A percentile compares a stretch with the other conserved stretches of the same genome.
Evolutionary conservation across 2,329 filamentous ascomycete genomes (phyloP).

Genomic region (Pseudopyricularia cyperi): DNA sequence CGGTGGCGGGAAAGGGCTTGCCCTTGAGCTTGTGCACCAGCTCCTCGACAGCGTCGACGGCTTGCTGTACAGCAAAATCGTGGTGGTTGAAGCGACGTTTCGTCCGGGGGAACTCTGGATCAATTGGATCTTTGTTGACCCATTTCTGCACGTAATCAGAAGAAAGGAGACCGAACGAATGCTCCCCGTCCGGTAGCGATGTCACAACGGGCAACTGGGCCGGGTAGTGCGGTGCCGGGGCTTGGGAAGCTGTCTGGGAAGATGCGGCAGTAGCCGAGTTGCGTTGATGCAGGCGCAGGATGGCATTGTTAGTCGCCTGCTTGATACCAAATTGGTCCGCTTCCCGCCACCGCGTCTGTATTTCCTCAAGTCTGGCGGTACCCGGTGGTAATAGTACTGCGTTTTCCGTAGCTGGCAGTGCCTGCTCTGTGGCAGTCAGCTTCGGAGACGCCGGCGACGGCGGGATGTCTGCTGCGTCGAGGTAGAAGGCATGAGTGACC

Average conservation of each 20-base stretch:
- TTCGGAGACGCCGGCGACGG: slow-evolving; percentile 40
- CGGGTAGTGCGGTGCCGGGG: slow-evolving; percentile 1
- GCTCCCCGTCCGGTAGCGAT: slow-evolving; percentile 23
- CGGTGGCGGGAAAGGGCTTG: slow-evolving; percentile 33
- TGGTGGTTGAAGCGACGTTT: slow-evolving; percentile 23
- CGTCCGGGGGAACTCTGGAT: slow-evolving; percentile 18
- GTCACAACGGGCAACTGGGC: slow-evolving; percentile 3
- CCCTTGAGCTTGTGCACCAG: slow-evolving; percentile 26
- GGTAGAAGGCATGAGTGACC: slow-evolving; percentile 45
- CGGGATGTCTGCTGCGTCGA: slow-evolving; percentile 39
- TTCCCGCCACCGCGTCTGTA: slow-evolving; percentile 36
- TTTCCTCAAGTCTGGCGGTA: slow-evolving; percentile 30
- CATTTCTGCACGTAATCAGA: slow-evolving; percentile 31
- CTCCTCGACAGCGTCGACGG: slow-evolving; percentile 27
- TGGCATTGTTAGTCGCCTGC: slow-evolving; percentile 11
- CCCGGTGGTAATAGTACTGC: slow-evolving; percentile 21
- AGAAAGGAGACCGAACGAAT: slow-evolving; percentile 27
- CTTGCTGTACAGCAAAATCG: slow-evolving; percentile 28
- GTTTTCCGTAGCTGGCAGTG: slow-evolving; percentile 16
- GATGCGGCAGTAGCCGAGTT: not conserved
- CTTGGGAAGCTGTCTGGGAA: not conserved
- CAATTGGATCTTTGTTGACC: slow-evolving; percentile 24
- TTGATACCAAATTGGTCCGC: slow-evolving; percentile 11
- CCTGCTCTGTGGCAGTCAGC: slow-evolving; percentile 8
- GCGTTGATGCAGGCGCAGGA: not conserved